Evolutionary conservation across 2,329 filamentous ascomycete genomes (phyloP), one percentile per base, ranked within the genome.

Genomic region (Trichoderma arundinaceum): DNA sequence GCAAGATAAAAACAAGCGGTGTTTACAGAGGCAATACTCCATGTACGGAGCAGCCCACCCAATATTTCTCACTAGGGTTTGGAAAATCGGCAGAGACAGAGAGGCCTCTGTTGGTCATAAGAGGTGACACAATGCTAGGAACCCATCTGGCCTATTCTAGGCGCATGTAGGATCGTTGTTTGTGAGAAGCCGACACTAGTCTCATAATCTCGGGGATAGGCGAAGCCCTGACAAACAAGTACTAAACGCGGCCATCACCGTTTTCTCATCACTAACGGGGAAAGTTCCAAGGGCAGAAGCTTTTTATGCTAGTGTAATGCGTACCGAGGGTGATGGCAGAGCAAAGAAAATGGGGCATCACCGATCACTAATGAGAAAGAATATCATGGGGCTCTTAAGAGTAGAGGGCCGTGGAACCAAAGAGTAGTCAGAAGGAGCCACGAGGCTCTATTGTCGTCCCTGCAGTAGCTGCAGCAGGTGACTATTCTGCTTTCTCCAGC

Each of bases 161-260:
- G 19, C 28, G 35, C 35, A 38, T 43, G 48, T 44, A 35, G 7
- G 15, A 53, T 62, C 49, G 53, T 62, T 62, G 49, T 63, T 63
- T 63, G 60, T 35, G 48, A 53, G 54, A 54, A 63, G 32, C 48
- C 32, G n/a, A 39, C 39, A 63, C 35, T 54, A 38, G 49, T 22
- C 19, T 28, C 33, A 35, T 46, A 57, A 35, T 49, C 32, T 49
- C 52, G 22, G 51, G 41, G 43, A 57, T 28, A 44, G 53, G 22
- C 52, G 33, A 64, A 33, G 15, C 35, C 35, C 9, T 57, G 35
- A 22, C 61, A 57, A 57, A 53, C 60, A 44, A 63, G 17, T 12
- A 15, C 39, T 10, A 35, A 46, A 35, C 32, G 15, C 22, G 15
- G 49, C 19, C 19, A 39, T 41, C n/a, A 44, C 43, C 44, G 9